Evolutionary conservation across 2,329 filamentous ascomycete species (phyloP), one percentile per base, ranked within the genome.

Genomic region (Ophiostoma triangulosporum): DNA sequence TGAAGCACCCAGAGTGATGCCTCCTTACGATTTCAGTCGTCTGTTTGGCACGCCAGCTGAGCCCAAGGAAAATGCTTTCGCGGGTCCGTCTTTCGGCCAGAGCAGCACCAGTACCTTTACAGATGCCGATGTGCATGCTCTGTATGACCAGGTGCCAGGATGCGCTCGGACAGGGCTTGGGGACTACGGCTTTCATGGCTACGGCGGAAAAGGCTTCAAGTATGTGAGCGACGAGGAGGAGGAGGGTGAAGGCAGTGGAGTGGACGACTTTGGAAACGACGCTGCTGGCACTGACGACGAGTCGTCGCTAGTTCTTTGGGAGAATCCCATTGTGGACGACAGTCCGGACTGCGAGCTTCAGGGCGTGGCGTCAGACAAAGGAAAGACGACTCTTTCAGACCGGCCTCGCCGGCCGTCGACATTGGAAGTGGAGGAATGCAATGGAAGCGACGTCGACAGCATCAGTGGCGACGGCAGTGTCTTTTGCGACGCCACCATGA

Each of bases 391-490:
- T 14, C 20, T 15, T 24, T n/a, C 7, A 15, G 15, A 17, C 15
- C 12, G 11, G 4, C 12, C 14, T 43, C 38, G 14, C 20, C 38
- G 14, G 12, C 26, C 22, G 38, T 26, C 48, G 1, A 43, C 56
- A 2, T 6, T 59, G 9, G 55, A 56, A 38, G 48, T 59, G 3
- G 51, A 53, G 12, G 58, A 59, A 33, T 59, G 17, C 43, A 33
- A 4, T 15, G 50, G 48, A 17, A 48, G 48, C 3, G 29, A 35
- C 43, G 7, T 6, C 3, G 43, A 43, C 36, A 26, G 22, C 29
- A 22, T 26, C 7, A 43, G 26, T 4, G 51, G 45, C 7, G 31
- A 22, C 27, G 54, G 51, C 17, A 40, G 14, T 6, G 33, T 45
- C 15, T 24, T 14, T 6, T 4, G 26, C 11, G 11, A 12, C 43